Conservation (phyloP, 2,329 filamentous ascomycete genomes). For the Magnaporthiopsis poae region DNA sequence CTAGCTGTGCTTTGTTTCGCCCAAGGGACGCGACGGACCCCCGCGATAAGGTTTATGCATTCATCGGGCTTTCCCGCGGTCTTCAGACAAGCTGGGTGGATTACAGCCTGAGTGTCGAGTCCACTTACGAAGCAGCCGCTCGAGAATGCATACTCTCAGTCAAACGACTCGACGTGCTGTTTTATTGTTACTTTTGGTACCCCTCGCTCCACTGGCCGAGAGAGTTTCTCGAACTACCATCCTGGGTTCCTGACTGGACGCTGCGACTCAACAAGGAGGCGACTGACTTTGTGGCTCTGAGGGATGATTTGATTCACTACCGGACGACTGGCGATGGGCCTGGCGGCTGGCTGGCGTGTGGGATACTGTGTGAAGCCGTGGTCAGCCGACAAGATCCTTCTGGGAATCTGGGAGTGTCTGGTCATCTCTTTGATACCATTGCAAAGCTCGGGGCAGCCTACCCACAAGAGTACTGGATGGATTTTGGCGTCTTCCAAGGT, state of each 20-base stretch:
- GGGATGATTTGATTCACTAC: neutral
- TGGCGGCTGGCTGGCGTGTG: too few relatives aligned
- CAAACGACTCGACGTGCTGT: neutral
- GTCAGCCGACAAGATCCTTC: neutral
- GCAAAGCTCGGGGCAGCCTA: neutral
- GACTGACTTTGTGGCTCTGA: rapidly evolving
- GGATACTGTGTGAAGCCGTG: neutral
- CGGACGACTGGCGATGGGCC: neutral
- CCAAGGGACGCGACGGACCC: neutral
- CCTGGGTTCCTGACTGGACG: neutral
- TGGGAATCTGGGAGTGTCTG: neutral
- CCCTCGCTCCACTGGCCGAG: too few relatives aligned
- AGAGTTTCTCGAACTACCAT: neutral
- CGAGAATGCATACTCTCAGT: neutral
- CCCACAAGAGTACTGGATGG: neutral
- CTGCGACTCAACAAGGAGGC: neutral
- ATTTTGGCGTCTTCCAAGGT: too few relatives aligned
- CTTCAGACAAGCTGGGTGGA: neutral
- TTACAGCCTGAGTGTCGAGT: neutral
- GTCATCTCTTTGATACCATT: neutral
- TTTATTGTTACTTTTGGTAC: neutral
- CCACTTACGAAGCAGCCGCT: neutral
- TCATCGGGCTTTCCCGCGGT: neutral
- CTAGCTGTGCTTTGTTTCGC: too few relatives aligned
- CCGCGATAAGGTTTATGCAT: neutral